These are phyloP conservation scores for Arachnopeziza araneosa DNA, from an alignment of 2,329 filamentous ascomycete genomes.

Conservation along the genomic window DNA sequence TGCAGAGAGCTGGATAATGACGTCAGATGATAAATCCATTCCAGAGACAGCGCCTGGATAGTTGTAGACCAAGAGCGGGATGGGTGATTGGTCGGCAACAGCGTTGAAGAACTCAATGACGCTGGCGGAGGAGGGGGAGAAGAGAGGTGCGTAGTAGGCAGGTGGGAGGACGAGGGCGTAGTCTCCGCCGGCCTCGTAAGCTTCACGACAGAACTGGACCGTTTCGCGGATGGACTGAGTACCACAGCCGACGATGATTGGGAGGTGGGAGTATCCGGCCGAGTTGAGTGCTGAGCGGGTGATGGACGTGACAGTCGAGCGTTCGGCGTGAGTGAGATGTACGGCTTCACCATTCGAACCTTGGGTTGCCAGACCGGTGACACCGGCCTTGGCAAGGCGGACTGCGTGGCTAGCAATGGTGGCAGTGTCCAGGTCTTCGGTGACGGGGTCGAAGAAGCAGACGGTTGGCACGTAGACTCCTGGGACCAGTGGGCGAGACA, in stretches of 20 bases:
- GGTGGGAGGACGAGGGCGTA: constrained; percentile 63
- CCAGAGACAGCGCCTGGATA: constrained; percentile 84
- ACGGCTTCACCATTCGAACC: constrained; percentile 65
- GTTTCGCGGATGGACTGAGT: constrained; percentile 62
- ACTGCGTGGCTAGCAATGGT: constrained; percentile 45
- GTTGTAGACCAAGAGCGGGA: constrained; percentile 82
- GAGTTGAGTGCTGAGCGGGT: constrained; percentile 56
- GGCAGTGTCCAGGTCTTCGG: constrained; percentile 61
- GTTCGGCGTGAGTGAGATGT: constrained; percentile 56
- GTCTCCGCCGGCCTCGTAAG: constrained; percentile 56
- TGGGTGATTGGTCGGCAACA: constrained; percentile 61
- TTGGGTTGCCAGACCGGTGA: constrained; percentile 57
- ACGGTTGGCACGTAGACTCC: constrained; percentile 70
- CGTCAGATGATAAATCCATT: constrained; percentile 83
- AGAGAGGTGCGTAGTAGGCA: constrained; percentile 58
- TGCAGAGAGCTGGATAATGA: constrained; percentile 71
- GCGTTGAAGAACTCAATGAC: constrained; percentile 55
- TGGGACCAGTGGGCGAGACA: constrained; percentile 36
- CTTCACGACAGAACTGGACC: constrained; percentile 58
- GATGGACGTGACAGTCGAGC: constrained; percentile 51
- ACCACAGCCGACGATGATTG: constrained; percentile 62
- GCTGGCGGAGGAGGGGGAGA: constrained; percentile 48
- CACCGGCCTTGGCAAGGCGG: constrained; percentile 53
- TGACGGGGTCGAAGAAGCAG: constrained; percentile 62
- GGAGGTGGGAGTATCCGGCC: constrained; percentile 51